A percentile compares a stretch with the other conserved stretches of the same genome.
These are phyloP conservation scores for Phytophthora citricola DNA, from an alignment of 352 stramenopile genomes.

Conservation along the genomic window DNA sequence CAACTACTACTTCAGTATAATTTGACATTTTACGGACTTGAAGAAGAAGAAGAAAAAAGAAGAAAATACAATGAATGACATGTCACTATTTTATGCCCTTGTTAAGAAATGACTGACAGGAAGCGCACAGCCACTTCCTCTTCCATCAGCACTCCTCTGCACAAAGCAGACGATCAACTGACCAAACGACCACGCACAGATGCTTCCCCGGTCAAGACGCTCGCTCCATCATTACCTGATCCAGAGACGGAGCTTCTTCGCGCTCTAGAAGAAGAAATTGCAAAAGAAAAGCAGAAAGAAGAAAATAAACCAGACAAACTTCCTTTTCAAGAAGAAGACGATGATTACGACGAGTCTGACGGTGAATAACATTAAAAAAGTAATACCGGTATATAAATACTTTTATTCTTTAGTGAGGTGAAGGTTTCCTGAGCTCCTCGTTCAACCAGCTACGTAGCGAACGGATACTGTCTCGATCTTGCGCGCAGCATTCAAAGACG, in stretches of 20 bases:
- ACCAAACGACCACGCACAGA: constrained; percentile 1
- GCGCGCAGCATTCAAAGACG: constrained; percentile 54
- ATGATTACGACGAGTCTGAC: constrained; percentile 46
- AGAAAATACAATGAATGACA: not conserved
- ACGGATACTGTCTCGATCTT: constrained; percentile 51
- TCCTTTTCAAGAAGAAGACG: constrained; percentile 31
- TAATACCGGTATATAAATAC: too few relatives aligned
- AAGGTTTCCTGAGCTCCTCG: constrained; percentile 52
- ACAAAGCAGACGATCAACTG: not conserved
- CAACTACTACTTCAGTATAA: too few relatives aligned
- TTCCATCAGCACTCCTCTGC: not conserved
- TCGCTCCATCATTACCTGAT: constrained; percentile 7
- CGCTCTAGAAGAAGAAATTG: constrained; percentile 47
- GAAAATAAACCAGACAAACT: constrained; percentile 12
- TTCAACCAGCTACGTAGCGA: constrained; percentile 48
- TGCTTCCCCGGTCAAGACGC: not conserved
- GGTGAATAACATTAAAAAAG: constrained; percentile 24
- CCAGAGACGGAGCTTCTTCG: constrained; percentile 40
- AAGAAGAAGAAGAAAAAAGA: too few relatives aligned
- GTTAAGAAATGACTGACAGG: constrained; percentile 1
- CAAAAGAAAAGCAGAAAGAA: constrained; percentile 27
- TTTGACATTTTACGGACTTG: too few relatives aligned
- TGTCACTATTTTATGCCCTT: not conserved
- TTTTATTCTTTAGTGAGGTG: not conserved
- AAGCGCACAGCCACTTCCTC: constrained; percentile 5